Evolutionary conservation across 1,284 basidiomycete species (phyloP).

Genomic region (Heterobasidion irregulare): DNA sequence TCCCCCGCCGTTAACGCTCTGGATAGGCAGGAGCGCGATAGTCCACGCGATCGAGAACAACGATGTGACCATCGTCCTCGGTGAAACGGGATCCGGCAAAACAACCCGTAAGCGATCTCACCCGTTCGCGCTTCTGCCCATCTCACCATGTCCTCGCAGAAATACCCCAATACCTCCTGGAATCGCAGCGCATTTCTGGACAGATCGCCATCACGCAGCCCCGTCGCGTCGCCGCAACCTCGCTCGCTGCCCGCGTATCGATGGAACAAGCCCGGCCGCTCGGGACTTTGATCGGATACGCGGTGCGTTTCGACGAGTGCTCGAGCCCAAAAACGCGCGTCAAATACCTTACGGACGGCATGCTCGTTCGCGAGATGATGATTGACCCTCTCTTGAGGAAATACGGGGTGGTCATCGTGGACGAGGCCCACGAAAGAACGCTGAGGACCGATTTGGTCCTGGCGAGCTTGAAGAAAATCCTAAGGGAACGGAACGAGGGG

Average conservation of each 20-base stretch:
- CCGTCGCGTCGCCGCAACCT: conserved; percentile 88
- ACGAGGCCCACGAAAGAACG: conserved; percentile 97
- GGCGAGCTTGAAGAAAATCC: conserved; percentile 66
- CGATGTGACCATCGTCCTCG: conserved; percentile 88
- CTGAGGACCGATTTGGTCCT: conserved; percentile 93
- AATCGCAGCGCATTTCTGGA: conserved; percentile 50
- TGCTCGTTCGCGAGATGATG: conserved; percentile 88
- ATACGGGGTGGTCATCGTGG: conserved; percentile 89
- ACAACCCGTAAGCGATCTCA: conserved; percentile 70
- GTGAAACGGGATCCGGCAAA: conserved; percentile 97
- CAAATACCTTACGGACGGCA: conserved; percentile 96
- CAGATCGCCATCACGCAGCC: conserved; percentile 88
- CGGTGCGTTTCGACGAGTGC: conserved; percentile 92
- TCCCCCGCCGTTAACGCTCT: neutral
- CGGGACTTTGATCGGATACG: conserved; percentile 83
- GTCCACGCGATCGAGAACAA: conserved; percentile 68
- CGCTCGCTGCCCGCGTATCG: conserved; percentile 85
- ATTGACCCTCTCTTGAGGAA: conserved; percentile 69
- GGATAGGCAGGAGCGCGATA: conserved; percentile 65
- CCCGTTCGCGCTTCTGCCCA: neutral
- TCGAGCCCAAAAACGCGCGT: conserved; percentile 67
- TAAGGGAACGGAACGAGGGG: conserved; percentile 31
- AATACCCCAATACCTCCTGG: conserved; percentile 85
- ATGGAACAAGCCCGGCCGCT: conserved; percentile 69
- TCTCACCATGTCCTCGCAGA: conserved; percentile 35